phyloP scores from a whole-genome alignment of 75 land plant species.

The Gnetum montanum region DNA sequence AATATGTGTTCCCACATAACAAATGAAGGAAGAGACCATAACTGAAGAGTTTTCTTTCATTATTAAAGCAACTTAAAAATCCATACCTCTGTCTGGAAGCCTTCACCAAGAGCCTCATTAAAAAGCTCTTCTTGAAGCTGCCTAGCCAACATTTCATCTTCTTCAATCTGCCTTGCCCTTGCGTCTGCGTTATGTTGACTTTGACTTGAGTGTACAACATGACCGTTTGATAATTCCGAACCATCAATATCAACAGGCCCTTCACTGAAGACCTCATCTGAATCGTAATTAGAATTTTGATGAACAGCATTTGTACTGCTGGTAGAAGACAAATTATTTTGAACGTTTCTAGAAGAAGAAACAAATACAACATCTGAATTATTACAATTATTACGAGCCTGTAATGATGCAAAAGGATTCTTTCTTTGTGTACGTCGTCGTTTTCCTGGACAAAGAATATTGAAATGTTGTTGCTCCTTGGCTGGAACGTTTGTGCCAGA shows the following conservation, averaged over 20 bases:
- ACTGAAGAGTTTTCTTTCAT: too few relatives aligned
- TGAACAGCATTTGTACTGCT: neutral
- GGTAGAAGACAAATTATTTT: neutral
- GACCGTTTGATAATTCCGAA: neutral
- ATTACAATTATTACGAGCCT: too few relatives aligned
- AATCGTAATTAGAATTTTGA: neutral
- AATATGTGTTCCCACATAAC: too few relatives aligned
- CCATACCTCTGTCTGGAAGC: neutral
- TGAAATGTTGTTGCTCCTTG: too few relatives aligned
- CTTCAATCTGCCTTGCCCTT: constrained; percentile 48
- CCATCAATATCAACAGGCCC: constrained; percentile 5
- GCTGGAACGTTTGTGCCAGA: too few relatives aligned
- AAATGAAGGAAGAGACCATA: too few relatives aligned
- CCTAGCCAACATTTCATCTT: constrained; percentile 58
- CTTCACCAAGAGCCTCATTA: constrained; percentile 18
- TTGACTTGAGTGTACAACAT: neutral
- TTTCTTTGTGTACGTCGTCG: too few relatives aligned
- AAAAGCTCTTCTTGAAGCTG: constrained; percentile 58
- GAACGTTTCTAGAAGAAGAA: neutral
- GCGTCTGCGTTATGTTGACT: constrained; percentile 14
- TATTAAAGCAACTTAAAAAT: too few relatives aligned
- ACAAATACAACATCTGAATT: constrained; percentile 2
- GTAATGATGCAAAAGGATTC: too few relatives aligned
- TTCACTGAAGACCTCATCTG: neutral
- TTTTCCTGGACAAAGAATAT: too few relatives aligned